A percentile compares a stretch with the other conserved stretches of the same genome.
These are phyloP conservation scores for Kockovaella imperatae DNA, from an alignment of 768 basidiomycete species.

Conservation along the genomic window DNA sequence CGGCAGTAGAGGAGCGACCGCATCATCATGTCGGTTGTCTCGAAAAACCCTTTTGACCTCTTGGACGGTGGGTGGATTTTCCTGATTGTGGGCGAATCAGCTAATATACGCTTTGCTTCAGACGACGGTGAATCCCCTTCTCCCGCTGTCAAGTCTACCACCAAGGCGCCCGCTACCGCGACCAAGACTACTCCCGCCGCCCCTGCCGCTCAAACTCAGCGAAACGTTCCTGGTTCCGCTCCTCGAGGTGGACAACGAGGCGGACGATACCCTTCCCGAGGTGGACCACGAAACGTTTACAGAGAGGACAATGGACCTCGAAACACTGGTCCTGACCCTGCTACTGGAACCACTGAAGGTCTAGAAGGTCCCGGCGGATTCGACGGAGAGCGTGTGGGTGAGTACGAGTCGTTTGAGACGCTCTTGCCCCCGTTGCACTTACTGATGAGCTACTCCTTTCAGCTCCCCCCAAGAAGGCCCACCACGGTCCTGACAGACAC, in stretches of 20 bases:
- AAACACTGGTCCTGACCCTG: conserved; percentile 23
- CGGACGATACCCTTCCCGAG: conserved; percentile 34
- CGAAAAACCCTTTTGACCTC: conserved; percentile 40
- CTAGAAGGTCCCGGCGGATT: conserved; percentile 40
- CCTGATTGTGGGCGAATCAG: not conserved
- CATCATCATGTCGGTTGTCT: conserved; percentile 34
- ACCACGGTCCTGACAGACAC: conserved; percentile 35
- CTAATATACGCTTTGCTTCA: conserved; percentile 1
- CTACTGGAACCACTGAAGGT: conserved; percentile 24
- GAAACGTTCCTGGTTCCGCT: conserved; percentile 38
- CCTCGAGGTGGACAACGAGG: conserved; percentile 14
- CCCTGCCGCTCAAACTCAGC: conserved; percentile 16
- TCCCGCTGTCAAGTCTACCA: conserved; percentile 14
- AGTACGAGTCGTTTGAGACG: conserved; percentile 13
- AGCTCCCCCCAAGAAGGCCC: conserved; percentile 25
- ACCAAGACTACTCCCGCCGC: conserved; percentile 21
- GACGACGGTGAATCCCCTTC: conserved; percentile 38
- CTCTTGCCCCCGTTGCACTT: too few relatives aligned
- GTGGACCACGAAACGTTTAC: conserved; percentile 33
- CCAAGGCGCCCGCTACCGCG: conserved; percentile 22
- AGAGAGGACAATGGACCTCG: conserved; percentile 16
- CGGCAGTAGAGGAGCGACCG: conserved; percentile 2
- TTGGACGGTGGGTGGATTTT: conserved; percentile 29
- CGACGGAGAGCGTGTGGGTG: conserved; percentile 42
- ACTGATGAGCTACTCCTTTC: not conserved